Base-by-base conservation (phyloP, 169 alveolate genomes). In the Plasmodium cynomolgi region DNA sequence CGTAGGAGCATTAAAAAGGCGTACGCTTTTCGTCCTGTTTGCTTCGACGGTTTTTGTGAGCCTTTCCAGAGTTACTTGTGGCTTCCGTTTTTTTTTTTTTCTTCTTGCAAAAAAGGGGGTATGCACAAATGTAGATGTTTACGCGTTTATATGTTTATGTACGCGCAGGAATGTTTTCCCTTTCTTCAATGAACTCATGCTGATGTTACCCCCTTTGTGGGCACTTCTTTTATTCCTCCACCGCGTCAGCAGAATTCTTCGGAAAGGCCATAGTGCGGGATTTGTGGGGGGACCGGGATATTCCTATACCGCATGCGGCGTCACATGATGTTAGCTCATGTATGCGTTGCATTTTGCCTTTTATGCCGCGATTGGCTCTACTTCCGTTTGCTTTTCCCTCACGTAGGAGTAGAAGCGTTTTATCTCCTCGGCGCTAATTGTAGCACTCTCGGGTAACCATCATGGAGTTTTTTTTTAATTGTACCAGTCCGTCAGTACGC, bases 221-320 rank as follows among this genome's bases (percentile, higher is more conserved):
- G 33, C 15, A 29, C n/a, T 26, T 29, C 3, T 62, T 7, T 68
- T 68, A 8, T 29, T 11, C 77, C 31, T 7, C 37, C 17, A 68
- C 37, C 77, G 77, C 37, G 37, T 68, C 77, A 68, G 41, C n/a
- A 68, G 5, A 68, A 68, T 68, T 68, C 77, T 68, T 68, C 77
- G 15, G 17, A 68, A n/a, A 26, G 31, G 37, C 37, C 77, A 68
- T 29, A 26, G n/a, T 26, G 37, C 37, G n/a, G 34, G n/a, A 11
- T 26, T 20, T 6, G 37, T 23, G 77, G 37, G 39, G 41, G 77
- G 17, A 26, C 20, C 77, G 77, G 41, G 20, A 23, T 68, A 68
- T 50, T 50, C 62, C 62, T 50, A 8, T 68, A 68, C 37, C 13
- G 33, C 37, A 68, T 68, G 34, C n/a, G 34, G 41, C 39, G 37